Base-by-base conservation (phyloP, 2,329 filamentous ascomycete genomes). In the Penicillium brasilianum region DNA sequence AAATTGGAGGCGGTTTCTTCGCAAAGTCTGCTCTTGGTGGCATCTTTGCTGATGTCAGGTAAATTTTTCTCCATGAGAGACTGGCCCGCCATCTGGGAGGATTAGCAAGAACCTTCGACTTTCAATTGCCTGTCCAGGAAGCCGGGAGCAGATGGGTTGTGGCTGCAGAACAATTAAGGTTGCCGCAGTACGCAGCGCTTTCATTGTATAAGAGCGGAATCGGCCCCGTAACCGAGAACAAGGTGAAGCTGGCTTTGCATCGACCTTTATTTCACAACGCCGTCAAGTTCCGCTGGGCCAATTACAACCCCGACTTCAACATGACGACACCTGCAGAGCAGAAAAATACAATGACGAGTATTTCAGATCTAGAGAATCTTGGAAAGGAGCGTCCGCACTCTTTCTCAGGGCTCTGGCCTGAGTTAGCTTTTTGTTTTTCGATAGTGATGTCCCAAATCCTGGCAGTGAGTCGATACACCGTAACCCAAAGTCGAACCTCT, bases 401-500 rank as follows among this genome's bases (percentile, higher is more conserved):
- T 39, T 88, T 91, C 70, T 72, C 74, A 11, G 82, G 80, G 1
- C 71, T 77, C 51, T 81, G 81, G 75, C 75, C 83, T n/a, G 89
- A 91, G 69, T 62, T 86, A 5, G 82, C 83, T 20, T 91, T 90
- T 69, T 83, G 87, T 70, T 84, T 86, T 66, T 85, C 85, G 0
- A 80, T 90, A 20, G 76, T 88, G 14, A 83, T 85, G 63, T 88
- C 86, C 49, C 88, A 89, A 77, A 83, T 89, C 62, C 81, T 89
- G 68, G 81, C 84, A 48, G 83, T 84, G 76, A 58, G 82, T 74
- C 3, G 4, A 14, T 7, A 25, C 13, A 16, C 20, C 2, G 4
- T n/a, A 10, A 2, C 16, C 16, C 14, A 9, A n/a, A 4, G 25
- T 13, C 8, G 8, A 28, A n/a, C 50, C 20, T 41, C 52, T 54